A percentile compares a stretch with the other conserved stretches of the same genome.
phyloP scores from a whole-genome alignment of 306 rosid genomes.

The Benincasa hispida region DNA sequence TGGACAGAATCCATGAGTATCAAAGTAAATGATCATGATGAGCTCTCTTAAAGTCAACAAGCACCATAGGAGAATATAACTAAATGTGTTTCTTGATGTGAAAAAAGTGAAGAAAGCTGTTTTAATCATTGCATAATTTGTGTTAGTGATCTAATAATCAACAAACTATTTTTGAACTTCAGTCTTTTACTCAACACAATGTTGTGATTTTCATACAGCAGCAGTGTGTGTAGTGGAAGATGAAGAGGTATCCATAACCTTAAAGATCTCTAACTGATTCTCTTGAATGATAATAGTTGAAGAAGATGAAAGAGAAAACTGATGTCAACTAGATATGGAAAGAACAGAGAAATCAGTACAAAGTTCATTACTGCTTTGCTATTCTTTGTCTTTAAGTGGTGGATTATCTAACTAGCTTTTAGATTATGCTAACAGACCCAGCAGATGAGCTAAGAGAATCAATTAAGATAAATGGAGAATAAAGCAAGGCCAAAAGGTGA shows the following conservation, averaged over 20 bases:
- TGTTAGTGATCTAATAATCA: background rate
- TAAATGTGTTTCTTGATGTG: background rate
- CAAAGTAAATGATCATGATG: slow-evolving; percentile 2
- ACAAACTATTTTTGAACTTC: background rate
- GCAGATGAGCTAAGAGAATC: background rate
- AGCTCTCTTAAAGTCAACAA: background rate
- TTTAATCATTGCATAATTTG: background rate
- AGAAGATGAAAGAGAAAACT: background rate
- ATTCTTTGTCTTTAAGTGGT: background rate
- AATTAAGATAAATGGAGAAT: slow-evolving; percentile 4
- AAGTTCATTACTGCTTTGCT: background rate
- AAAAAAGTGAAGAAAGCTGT: background rate
- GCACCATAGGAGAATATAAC: background rate
- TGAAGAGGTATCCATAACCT: background rate
- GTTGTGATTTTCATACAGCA: background rate
- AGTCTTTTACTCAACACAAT: background rate
- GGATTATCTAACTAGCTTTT: background rate
- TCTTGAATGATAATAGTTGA: background rate
- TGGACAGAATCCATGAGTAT: background rate
- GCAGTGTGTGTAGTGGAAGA: background rate
- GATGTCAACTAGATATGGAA: background rate
- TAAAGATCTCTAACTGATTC: background rate
- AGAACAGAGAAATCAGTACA: background rate
- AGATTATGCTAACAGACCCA: background rate
- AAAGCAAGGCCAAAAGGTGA: background rate